Percentiles rank a stretch among this genome's conserved stretches.
phyloP scores from a whole-genome alignment of 2,329 filamentous ascomycete genomes.

The Sordariomycetes sp. region DNA sequence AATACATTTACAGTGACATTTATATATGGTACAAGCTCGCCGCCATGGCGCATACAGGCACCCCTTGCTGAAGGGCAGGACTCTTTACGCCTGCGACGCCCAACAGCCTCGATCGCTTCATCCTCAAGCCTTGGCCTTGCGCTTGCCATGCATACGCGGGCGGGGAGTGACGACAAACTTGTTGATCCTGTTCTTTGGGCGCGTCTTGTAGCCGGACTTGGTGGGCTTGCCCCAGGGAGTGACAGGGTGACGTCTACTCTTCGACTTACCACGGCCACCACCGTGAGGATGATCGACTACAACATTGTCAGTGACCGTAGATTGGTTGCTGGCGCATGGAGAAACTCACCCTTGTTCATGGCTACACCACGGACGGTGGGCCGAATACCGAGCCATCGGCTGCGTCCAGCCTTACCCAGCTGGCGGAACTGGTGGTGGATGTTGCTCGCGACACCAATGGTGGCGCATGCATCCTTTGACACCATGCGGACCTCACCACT shows the following conservation, averaged over 20 bases:
- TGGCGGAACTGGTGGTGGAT: conserved; percentile 82
- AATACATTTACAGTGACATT: too few species aligned
- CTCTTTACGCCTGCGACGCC: too few species aligned
- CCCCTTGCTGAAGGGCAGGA: too few species aligned
- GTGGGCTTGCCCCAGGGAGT: conserved; percentile 92
- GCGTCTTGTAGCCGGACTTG: conserved; percentile 87
- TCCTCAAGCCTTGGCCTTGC: conserved; percentile 56
- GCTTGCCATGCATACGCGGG: conserved; percentile 83
- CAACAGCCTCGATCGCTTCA: too few species aligned
- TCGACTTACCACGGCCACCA: conserved; percentile 98
- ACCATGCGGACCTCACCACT: conserved; percentile 89
- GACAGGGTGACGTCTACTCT: conserved; percentile 92
- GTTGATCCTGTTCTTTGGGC: conserved; percentile 81
- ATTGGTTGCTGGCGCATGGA: neutral
- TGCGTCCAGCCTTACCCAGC: conserved; percentile 90
- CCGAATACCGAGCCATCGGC: conserved; percentile 86
- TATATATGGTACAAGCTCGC: too few species aligned
- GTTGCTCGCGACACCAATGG: conserved; percentile 91
- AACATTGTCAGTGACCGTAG: conserved; percentile 6
- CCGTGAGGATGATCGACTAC: conserved; percentile 90
- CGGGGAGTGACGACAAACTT: conserved; percentile 81
- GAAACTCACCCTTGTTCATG: conserved; percentile 83
- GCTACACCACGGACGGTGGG: conserved; percentile 95
- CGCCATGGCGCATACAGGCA: too few species aligned
- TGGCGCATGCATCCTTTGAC: conserved; percentile 86